phyloP scores from a whole-genome alignment of 2,329 filamentous ascomycete genomes.

The Aspergillus fumigatus region DNA sequence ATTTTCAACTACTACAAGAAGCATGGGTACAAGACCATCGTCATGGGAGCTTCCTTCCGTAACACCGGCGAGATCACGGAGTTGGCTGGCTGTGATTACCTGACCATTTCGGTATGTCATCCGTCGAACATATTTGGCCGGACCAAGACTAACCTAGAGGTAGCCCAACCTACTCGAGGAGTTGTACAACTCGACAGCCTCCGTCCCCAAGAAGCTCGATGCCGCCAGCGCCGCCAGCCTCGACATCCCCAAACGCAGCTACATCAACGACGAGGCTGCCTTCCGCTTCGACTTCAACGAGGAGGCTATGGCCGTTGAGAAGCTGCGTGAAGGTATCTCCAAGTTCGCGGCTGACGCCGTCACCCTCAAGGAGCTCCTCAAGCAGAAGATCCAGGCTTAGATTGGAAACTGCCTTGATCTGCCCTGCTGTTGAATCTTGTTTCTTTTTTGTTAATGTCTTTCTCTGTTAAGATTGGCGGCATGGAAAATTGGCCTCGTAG shows the following conservation, averaged over 20 bases:
- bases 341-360: constrained; percentile 96
- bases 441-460: constrained; percentile 8
- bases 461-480: constrained; percentile 21
- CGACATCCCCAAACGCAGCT: constrained; percentile 80
- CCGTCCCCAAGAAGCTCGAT: constrained; percentile 91
- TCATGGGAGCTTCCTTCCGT: constrained; percentile 99
- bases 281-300: constrained; percentile 99
- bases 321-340: constrained; percentile 98
- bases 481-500: constrained; percentile 19
- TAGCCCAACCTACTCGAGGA: constrained; percentile 91
- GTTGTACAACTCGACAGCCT: constrained; percentile 74
- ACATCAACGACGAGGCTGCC: constrained; percentile 79
- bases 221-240: constrained; percentile 60
- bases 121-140: neutral
- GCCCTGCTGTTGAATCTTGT: constrained; percentile 4
- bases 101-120: constrained; percentile 82
- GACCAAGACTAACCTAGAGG: constrained; percentile 13
- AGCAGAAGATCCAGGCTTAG: constrained; percentile 68
- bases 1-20: constrained; percentile 99
- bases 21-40: constrained; percentile 96
- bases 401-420: constrained; percentile 3
- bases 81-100: constrained; percentile 96
- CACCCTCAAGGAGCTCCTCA: constrained; percentile 88
- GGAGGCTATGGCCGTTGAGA: constrained; percentile 98
- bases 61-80: constrained; percentile 96